phyloP scores from a whole-genome alignment of 176 grass and related monocot species.

The Areca catechu region DNA sequence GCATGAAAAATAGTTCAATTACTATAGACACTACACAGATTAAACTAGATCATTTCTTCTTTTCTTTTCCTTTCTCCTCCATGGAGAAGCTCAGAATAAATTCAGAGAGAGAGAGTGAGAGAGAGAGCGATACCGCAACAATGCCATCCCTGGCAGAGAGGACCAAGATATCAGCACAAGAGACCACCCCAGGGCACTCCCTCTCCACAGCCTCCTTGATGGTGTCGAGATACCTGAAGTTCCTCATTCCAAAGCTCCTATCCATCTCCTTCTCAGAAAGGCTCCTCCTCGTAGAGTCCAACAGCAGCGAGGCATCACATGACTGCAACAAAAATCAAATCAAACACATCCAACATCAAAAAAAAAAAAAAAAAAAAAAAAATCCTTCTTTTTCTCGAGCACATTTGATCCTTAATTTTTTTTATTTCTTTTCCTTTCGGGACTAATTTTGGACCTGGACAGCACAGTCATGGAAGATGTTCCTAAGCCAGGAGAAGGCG shows the following conservation, averaged over 20 bases:
- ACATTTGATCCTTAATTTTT: too few species aligned
- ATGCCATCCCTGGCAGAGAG: constrained; percentile 27
- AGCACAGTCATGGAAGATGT: constrained; percentile 43
- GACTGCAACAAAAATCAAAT: constrained; percentile 15
- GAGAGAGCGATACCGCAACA: constrained; percentile 12
- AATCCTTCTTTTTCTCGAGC: too few species aligned
- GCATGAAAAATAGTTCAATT: too few species aligned
- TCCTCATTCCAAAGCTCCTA: constrained; percentile 36
- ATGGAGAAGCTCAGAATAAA: background rate
- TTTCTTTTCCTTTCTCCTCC: too few species aligned
- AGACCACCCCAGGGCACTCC: constrained; percentile 39
- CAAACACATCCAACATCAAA: too few species aligned
- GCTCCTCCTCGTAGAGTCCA: constrained; percentile 33
- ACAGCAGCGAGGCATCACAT: constrained; percentile 34
- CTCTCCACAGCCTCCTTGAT: constrained; percentile 41
- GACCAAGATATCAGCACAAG: constrained; percentile 37
- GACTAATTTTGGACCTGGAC: constrained; percentile 13
- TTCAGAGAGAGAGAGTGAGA: constrained; percentile 19
- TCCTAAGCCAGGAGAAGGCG: constrained; percentile 40
- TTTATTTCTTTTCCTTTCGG: too few species aligned
- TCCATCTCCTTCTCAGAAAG: constrained; percentile 32
- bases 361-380: too few species aligned
- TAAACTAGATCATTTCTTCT: too few species aligned
- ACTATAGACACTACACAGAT: too few species aligned
- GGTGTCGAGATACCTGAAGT: constrained; percentile 30